Evolutionary conservation across 106 monocot genomes (phyloP).

Genomic region (Apostasia ramifera): DNA sequence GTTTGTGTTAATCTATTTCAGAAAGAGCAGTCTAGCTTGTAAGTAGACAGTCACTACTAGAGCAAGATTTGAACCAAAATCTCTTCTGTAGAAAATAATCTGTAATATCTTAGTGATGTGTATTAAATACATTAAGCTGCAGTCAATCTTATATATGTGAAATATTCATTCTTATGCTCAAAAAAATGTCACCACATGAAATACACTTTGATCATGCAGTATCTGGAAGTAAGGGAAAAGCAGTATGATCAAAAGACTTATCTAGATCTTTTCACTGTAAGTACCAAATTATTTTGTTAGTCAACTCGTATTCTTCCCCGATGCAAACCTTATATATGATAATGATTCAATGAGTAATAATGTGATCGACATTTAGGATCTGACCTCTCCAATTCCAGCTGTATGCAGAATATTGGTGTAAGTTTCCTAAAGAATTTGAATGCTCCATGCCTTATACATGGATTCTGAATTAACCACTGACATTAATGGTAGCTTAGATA

Average conservation of each 20-base stretch:
- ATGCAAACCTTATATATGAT: background rate
- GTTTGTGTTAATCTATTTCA: too few species aligned
- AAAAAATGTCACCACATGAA: too few species aligned
- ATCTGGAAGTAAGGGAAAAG: conserved; percentile 89
- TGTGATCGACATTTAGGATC: conserved; percentile 42
- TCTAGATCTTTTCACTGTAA: conserved; percentile 90
- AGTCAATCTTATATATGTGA: too few species aligned
- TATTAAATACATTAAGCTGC: too few species aligned
- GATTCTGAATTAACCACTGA: too few species aligned
- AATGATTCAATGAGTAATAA: background rate
- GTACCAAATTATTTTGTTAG: conserved; percentile 2
- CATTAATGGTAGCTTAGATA: conserved; percentile 32
- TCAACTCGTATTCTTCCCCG: background rate
- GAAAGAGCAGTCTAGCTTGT: too few species aligned
- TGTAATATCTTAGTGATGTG: too few species aligned
- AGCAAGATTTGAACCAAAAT: too few species aligned
- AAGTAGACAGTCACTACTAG: too few species aligned
- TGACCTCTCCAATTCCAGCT: conserved; percentile 36
- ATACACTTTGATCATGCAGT: conserved; percentile 35
- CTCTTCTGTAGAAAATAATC: too few species aligned
- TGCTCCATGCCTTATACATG: background rate
- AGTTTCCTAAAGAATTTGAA: conserved; percentile 18
- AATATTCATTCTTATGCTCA: too few species aligned
- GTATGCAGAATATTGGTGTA: conserved; percentile 70
- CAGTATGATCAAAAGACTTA: conserved; percentile 85